These are phyloP conservation scores for Corrigiola litoralis DNA, from an alignment of 179 eudicot genomes.

Conservation along the genomic window DNA sequence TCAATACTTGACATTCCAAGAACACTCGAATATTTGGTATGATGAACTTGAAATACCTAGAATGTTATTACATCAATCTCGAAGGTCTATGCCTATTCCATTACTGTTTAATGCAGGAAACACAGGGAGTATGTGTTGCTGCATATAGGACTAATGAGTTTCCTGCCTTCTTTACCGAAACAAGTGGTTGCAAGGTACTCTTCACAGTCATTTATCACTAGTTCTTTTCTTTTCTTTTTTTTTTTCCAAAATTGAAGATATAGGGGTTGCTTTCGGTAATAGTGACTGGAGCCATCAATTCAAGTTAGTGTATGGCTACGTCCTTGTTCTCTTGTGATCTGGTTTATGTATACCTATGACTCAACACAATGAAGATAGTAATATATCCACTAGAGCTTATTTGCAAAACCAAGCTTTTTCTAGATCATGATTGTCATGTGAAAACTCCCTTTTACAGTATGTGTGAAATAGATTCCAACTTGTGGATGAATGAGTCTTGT, in stretches of 20 bases:
- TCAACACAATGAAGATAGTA: not conserved
- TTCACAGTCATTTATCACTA: not conserved
- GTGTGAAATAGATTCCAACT: not conserved
- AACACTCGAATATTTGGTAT: slow-evolving; percentile 95
- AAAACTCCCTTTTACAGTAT: not conserved
- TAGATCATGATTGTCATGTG: not conserved
- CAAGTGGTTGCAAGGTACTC: slow-evolving; percentile 78
- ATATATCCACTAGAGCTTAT: not conserved
- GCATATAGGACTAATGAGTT: slow-evolving; percentile 84
- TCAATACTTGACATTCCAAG: slow-evolving; percentile 95
- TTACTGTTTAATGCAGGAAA: slow-evolving; percentile 60
- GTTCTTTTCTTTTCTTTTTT: too few relatives aligned
- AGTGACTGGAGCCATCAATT: too few relatives aligned
- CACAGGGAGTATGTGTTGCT: slow-evolving; percentile 94
- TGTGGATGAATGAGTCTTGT: not conserved
- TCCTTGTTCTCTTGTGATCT: not conserved
- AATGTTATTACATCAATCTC: not conserved
- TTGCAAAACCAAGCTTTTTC: not conserved
- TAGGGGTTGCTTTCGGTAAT: too few relatives aligned
- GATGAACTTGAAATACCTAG: not conserved
- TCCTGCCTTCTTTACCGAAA: slow-evolving; percentile 87
- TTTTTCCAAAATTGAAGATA: too few relatives aligned
- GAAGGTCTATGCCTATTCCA: slow-evolving; percentile 1
- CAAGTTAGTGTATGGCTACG: too few relatives aligned
- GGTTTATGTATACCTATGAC: not conserved